phyloP scores from a whole-genome alignment of 306 rosid genomes.

The Malus asiatica region DNA sequence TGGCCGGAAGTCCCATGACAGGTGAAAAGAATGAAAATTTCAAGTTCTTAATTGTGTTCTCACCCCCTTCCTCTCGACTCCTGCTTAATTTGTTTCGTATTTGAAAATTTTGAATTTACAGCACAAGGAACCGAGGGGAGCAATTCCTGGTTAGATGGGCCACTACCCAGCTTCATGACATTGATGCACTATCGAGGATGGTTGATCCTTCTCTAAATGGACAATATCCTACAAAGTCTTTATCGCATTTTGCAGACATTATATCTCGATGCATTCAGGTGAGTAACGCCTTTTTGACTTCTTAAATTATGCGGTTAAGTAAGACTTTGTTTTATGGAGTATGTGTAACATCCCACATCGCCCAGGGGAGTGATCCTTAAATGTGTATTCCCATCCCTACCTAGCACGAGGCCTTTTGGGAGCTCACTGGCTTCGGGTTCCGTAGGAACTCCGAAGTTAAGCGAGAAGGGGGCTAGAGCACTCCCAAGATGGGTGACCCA shows the following conservation, averaged over 20 bases:
- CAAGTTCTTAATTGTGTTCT: not conserved
- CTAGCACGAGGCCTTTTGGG: no score
- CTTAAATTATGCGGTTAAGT: not conserved
- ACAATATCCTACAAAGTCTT: conserved; percentile 70
- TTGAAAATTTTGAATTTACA: conserved; percentile 12
- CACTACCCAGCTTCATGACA: conserved; percentile 87
- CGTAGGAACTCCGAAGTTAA: no score
- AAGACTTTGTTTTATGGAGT: not conserved
- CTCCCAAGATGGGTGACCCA: no score
- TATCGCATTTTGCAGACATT: conserved; percentile 86
- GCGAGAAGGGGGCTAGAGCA: no score
- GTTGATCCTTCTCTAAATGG: conserved; percentile 82
- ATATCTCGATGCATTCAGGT: conserved; percentile 91
- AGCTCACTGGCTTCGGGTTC: no score
- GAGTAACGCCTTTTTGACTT: conserved; percentile 10
- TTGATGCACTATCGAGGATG: conserved; percentile 87
- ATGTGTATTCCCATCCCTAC: no score
- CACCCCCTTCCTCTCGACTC: not conserved
- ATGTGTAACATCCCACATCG: no score
- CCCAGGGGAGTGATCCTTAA: no score
- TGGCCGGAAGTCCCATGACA: conserved; percentile 83
- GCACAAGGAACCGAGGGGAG: conserved; percentile 66
- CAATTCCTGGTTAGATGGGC: conserved; percentile 94
- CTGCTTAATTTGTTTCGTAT: not conserved
- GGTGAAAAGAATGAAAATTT: conserved; percentile 32